phyloP scores from a whole-genome alignment of 768 basidiomycete genomes.

The Fistulinella prunicolor region DNA sequence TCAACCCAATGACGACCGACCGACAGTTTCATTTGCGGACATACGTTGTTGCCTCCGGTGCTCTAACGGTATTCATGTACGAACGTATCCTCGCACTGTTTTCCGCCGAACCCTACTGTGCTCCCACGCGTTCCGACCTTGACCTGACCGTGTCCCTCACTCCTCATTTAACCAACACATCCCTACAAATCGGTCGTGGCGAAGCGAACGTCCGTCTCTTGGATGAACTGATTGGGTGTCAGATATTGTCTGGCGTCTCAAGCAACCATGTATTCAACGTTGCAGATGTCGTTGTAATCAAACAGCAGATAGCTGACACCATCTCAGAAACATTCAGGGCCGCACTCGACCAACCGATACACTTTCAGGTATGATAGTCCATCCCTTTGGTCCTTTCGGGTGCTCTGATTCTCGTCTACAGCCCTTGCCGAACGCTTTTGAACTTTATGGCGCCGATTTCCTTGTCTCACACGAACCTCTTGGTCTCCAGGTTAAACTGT shows the following conservation, averaged over 20 bases:
- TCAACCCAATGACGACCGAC: constrained; percentile 9
- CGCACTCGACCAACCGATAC: constrained; percentile 72
- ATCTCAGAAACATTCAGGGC: constrained; percentile 85
- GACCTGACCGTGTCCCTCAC: constrained; percentile 38
- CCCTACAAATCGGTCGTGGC: constrained; percentile 65
- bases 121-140: constrained; percentile 38
- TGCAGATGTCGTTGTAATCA: constrained; percentile 48
- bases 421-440: constrained; percentile 89
- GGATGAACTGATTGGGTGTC: constrained; percentile 72
- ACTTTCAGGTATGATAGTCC: constrained; percentile 69
- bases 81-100: constrained; percentile 85
- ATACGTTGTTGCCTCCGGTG: constrained; percentile 78
- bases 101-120: constrained; percentile 65
- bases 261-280: constrained; percentile 17
- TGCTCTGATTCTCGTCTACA: constrained; percentile 29
- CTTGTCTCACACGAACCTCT: constrained; percentile 53
- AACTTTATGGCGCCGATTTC: constrained; percentile 94
- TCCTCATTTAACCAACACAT: constrained; percentile 91
- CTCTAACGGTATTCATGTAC: constrained; percentile 77
- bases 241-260: constrained; percentile 40
- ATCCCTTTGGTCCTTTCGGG: background rate
- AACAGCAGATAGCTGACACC: constrained; percentile 58
- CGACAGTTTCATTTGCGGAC: constrained; percentile 89
- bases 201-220: constrained; percentile 75
- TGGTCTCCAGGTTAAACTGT: constrained; percentile 61